Percentiles rank a stretch among this genome's conserved stretches.
Conservation (phyloP, 805 yeast species). For the Suhomyces sp. region DNA sequence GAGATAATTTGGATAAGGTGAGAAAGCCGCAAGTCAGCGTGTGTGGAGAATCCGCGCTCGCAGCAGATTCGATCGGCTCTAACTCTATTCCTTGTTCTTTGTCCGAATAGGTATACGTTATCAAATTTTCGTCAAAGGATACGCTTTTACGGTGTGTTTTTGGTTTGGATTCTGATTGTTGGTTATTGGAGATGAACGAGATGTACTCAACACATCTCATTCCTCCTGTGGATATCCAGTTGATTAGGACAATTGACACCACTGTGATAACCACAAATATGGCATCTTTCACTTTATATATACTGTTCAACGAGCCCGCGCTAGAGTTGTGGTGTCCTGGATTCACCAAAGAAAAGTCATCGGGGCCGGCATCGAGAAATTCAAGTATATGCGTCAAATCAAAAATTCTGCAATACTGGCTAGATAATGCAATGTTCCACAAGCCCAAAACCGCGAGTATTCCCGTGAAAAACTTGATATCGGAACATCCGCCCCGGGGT, state of each 20-base stretch:
- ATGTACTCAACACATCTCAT: constrained; percentile 16
- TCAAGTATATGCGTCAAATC: constrained; percentile 1
- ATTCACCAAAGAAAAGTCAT: constrained; percentile 3
- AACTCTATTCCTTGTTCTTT: not conserved
- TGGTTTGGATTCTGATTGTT: constrained; percentile 2
- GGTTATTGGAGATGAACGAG: constrained; percentile 9
- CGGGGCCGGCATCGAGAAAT: not conserved
- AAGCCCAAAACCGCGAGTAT: constrained; percentile 1
- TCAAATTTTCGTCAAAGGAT: constrained; percentile 15
- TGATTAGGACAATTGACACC: constrained; percentile 12
- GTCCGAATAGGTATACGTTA: constrained; percentile 14
- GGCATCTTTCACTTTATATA: constrained; percentile 13
- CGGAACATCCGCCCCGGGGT: constrained; percentile 9
- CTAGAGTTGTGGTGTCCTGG: not conserved
- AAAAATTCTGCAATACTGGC: constrained; percentile 1
- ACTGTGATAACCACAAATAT: constrained; percentile 6
- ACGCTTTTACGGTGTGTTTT: constrained; percentile 15
- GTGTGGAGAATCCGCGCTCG: not conserved
- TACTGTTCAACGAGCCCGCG: constrained; percentile 5
- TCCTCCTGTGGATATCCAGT: constrained; percentile 11
- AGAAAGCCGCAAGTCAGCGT: not conserved
- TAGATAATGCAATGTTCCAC: constrained; percentile 5
- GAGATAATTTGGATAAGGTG: not conserved
- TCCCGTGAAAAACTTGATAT: constrained; percentile 1
- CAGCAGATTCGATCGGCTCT: not conserved